These are phyloP conservation scores for Botrytis sinoallii DNA, from an alignment of 2,329 filamentous ascomycete species.

Conservation along the genomic window DNA sequence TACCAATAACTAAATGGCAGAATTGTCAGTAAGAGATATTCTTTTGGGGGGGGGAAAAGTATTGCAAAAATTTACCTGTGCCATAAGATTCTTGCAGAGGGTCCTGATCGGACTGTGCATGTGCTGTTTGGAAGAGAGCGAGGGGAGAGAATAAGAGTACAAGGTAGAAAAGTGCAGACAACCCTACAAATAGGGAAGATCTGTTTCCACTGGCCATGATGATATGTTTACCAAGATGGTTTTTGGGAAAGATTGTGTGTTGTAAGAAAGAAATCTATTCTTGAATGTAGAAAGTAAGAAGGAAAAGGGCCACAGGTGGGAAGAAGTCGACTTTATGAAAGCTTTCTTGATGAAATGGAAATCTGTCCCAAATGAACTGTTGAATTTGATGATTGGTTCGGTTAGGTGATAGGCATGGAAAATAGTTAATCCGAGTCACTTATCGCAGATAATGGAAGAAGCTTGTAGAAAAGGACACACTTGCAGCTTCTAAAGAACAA, in stretches of 20 bases:
- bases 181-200: constrained; percentile 70
- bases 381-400: constrained; percentile 29
- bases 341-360: constrained; percentile 27
- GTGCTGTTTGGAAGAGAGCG: constrained; percentile 73
- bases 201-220: constrained; percentile 60
- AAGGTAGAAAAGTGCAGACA: constrained; percentile 91
- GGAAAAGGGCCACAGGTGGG: background rate
- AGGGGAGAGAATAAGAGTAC: constrained; percentile 84
- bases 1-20: constrained; percentile 71
- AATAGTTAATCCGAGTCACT: constrained; percentile 5
- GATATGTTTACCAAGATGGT: constrained; percentile 30
- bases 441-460: constrained; percentile 6
- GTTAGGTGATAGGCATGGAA: constrained; percentile 14
- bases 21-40: constrained; percentile 22
- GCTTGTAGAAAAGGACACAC: constrained; percentile 17
- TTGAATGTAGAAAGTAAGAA: constrained; percentile 11
- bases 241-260: constrained; percentile 8
- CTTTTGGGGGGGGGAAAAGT: background rate
- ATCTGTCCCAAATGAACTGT: constrained; percentile 31
- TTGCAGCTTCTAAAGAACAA: constrained; percentile 9
- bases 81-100: constrained; percentile 68
- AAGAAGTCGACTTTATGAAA: constrained; percentile 17
- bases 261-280: constrained; percentile 14
- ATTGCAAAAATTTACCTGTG: constrained; percentile 49
- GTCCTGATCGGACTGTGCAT: constrained; percentile 68